These are phyloP conservation scores for Solanum sejunctum DNA, from an alignment of 257 asterid genomes.

Conservation along the genomic window DNA sequence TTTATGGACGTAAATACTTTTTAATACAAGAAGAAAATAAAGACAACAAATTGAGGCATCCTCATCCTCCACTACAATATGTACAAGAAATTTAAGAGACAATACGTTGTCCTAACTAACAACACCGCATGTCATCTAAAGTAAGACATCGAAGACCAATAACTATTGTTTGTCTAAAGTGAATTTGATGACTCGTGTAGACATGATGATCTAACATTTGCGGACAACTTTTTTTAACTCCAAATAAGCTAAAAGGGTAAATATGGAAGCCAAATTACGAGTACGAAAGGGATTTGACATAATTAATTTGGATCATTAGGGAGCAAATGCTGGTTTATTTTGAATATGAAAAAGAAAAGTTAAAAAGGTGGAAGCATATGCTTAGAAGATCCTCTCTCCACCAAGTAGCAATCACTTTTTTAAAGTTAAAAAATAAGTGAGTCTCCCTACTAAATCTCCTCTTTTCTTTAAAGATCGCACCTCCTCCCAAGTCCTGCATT, in stretches of 20 bases:
- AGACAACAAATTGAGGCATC: neutral
- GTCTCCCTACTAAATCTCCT: neutral
- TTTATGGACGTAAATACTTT: no score
- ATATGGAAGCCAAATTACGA: neutral
- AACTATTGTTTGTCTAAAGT: neutral
- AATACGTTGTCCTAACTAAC: neutral
- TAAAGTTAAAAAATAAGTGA: neutral
- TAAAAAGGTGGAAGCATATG: slow-evolving; percentile 36
- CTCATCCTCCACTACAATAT: neutral
- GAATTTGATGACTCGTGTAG: neutral
- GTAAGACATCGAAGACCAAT: neutral
- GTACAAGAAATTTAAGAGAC: neutral
- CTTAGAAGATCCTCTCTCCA: slow-evolving; percentile 37
- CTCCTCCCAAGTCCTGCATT: neutral
- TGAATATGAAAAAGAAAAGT: slow-evolving; percentile 8
- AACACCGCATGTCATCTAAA: neutral
- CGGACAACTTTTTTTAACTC: neutral
- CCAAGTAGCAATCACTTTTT: slow-evolving; percentile 8
- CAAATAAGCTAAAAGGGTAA: neutral
- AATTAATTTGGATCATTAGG: neutral
- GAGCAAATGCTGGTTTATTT: neutral
- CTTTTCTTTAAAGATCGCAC: neutral
- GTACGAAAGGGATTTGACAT: neutral
- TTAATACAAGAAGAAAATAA: neutral
- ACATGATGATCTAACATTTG: neutral